Evolutionary conservation across 2,329 filamentous ascomycete genomes (phyloP).

Genomic region (Bipolaris bicolor): DNA sequence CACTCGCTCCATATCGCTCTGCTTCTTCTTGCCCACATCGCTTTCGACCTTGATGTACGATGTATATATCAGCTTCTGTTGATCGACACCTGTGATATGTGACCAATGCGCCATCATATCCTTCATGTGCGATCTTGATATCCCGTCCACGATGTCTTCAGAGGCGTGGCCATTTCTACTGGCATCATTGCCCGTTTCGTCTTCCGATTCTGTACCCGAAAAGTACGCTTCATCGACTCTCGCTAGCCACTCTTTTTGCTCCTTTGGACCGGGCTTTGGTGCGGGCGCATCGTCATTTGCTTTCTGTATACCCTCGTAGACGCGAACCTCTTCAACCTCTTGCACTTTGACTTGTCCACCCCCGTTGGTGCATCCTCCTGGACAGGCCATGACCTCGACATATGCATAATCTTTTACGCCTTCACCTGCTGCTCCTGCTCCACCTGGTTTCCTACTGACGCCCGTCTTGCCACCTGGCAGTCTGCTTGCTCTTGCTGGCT

Average conservation of each 20-base stretch:
- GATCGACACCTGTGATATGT: conserved; percentile 69
- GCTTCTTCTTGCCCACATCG: conserved; percentile 76
- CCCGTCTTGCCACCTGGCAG: conserved; percentile 44
- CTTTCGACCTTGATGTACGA: conserved; percentile 92
- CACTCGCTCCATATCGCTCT: conserved; percentile 77
- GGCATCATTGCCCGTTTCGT: conserved; percentile 42
- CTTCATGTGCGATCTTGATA: conserved; percentile 70
- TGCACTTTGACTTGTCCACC: conserved; percentile 93
- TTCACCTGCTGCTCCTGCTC: conserved; percentile 63
- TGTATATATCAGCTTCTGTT: conserved; percentile 78
- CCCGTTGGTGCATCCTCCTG: conserved; percentile 97
- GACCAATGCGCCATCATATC: conserved; percentile 79
- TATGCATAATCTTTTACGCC: conserved; percentile 79
- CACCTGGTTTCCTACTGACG: conserved; percentile 71
- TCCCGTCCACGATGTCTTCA: conserved; percentile 61
- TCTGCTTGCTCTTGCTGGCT: conserved; percentile 74
- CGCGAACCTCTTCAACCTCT: conserved; percentile 64
- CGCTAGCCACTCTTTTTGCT: conserved; percentile 74
- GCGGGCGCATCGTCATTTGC: conserved; percentile 35
- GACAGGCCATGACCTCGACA: conserved; percentile 98
- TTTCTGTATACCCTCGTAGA: conserved; percentile 35
- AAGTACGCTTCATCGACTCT: conserved; percentile 77
- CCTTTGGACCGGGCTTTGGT: conserved; percentile 70
- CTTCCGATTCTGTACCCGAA: conserved; percentile 64
- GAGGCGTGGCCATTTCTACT: conserved; percentile 32